Conservation (phyloP, 1,139 yeast genomes). For the Yamadazyma sp. region DNA sequence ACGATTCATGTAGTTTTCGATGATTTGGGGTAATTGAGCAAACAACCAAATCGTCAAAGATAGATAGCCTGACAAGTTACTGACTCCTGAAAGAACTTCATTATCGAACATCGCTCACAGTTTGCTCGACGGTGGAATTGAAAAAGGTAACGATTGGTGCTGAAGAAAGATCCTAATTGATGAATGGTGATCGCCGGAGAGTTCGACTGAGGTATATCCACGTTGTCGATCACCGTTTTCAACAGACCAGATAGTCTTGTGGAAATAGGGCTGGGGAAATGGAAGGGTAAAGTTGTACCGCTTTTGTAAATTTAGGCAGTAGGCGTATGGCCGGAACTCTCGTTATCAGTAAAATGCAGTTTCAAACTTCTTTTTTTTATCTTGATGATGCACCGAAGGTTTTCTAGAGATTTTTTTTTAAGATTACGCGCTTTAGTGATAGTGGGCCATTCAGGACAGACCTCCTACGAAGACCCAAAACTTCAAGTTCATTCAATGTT, state of each 20-base stretch:
- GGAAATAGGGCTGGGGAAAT: too few species aligned
- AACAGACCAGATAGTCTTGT: too few species aligned
- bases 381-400: constrained; percentile 1
- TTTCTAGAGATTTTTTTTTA: background rate
- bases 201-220: too few species aligned
- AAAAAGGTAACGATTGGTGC: background rate
- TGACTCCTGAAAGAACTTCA: constrained; percentile 5
- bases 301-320: too few species aligned
- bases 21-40: constrained; percentile 83
- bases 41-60: constrained; percentile 61
- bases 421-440: background rate
- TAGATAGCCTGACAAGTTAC: constrained; percentile 21
- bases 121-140: too few species aligned
- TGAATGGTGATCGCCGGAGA: too few species aligned
- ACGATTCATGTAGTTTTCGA: constrained; percentile 68
- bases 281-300: too few species aligned
- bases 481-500: background rate
- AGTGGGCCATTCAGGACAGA: background rate
- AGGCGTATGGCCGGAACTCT: too few species aligned
- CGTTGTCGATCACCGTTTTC: too few species aligned
- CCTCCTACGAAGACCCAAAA: background rate
- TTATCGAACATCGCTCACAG: background rate
- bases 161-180: background rate
- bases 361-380: background rate
- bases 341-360: background rate